Base-by-base conservation (phyloP, 2,329 filamentous ascomycete genomes). In the Neonectria hederae region DNA sequence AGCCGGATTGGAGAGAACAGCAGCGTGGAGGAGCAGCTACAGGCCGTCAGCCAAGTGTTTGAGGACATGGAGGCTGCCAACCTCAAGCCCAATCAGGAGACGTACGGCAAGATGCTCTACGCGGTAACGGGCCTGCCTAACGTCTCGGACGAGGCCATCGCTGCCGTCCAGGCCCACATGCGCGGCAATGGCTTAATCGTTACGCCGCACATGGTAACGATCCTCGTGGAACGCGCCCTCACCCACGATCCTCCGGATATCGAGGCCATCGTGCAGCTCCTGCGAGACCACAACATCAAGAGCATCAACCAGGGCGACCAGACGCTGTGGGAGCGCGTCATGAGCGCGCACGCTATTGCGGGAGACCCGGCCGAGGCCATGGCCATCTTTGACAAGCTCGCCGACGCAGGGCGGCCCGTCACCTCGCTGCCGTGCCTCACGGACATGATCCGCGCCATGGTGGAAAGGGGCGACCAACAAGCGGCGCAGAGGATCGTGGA, bases 31-130 rank as follows among this genome's bases (percentile, higher is more conserved):
- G 82, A 88, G 58, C 89, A 90, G 74, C 77, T 81, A 21, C 73
- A 77, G 2, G 80, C 83, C 19, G 82, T 93, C 7, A 71, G 82
- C n/a, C 74, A 76, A 5, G 80, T 91, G 49, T 83, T 94, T 57
- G 68, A 77, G 3, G 82, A 87, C 21, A 87, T 94, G 76, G 82
- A 88, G 62, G 73, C 77, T 2, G 80, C 83, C 13, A 87, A 87
- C 5, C 77, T 93, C 11, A 77, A 82, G 52, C 81, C 89, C 40
- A 91, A 91, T 76, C 77, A 82, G 61, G 83, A 87, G 67, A 87
- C 87, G 2, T 95, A 92, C 76, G 87, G 84, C 71, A 89, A 91
- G 75, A 87, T 93, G 76, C 86, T 95, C 56, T 85, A 93, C 76
- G 75, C 77, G 13, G 75, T 80, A 11, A 70, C 78, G 17, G 72